These are phyloP conservation scores for Nemania sp. DNA, from an alignment of 2,329 filamentous ascomycete species.

Conservation along the genomic window DNA sequence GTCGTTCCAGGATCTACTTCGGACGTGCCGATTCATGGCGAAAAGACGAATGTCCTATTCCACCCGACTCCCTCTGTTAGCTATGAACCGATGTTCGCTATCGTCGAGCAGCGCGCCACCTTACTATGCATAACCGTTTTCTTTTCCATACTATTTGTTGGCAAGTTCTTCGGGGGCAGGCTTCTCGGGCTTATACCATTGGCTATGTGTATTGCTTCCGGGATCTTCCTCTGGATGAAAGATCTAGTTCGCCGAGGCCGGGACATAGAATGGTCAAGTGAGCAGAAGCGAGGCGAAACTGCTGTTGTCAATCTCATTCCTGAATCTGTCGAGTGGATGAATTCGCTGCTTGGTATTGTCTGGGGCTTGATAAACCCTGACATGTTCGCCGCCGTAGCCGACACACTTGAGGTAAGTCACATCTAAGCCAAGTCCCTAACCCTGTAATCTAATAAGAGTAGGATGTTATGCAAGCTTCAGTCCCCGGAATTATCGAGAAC, in stretches of 20 bases:
- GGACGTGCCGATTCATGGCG: constrained; percentile 94
- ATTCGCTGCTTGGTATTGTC: constrained; percentile 83
- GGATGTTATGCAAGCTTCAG: constrained; percentile 96
- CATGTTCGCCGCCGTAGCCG: constrained; percentile 92
- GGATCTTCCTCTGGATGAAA: constrained; percentile 90
- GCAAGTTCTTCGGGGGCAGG: constrained; percentile 82
- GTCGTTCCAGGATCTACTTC: constrained; percentile 84
- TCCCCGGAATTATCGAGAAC: constrained; percentile 91
- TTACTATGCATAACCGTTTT: constrained; percentile 78
- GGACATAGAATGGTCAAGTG: constrained; percentile 88
- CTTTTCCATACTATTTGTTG: constrained; percentile 78
- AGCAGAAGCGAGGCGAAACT: constrained; percentile 85
- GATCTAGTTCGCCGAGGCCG: constrained; percentile 85
- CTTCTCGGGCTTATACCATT: constrained; percentile 82
- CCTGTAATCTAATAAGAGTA: constrained; percentile 46
- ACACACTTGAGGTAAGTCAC: constrained; percentile 75
- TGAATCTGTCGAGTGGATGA: constrained; percentile 97
- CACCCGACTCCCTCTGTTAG: constrained; percentile 92
- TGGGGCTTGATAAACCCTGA: constrained; percentile 96
- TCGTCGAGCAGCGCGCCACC: constrained; percentile 80
- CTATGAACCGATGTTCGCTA: constrained; percentile 87
- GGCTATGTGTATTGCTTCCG: constrained; percentile 76
- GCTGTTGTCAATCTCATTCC: constrained; percentile 90
- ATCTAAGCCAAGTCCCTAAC: neutral
- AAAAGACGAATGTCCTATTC: constrained; percentile 96